Percentiles rank a stretch among this genome's conserved stretches.
phyloP scores from a whole-genome alignment of 805 yeast genomes.

The Candida ficus region DNA sequence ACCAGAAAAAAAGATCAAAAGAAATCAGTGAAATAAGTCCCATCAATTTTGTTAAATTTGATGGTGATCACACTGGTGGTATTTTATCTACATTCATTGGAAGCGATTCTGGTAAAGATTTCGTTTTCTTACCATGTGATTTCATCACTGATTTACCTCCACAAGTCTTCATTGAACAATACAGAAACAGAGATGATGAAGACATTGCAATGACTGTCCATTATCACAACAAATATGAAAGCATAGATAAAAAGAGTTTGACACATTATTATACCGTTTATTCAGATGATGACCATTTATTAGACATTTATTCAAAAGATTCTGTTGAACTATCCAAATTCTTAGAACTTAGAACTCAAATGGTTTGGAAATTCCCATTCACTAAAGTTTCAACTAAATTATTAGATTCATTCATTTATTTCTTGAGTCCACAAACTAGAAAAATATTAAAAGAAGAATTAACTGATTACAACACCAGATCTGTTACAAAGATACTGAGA shows the following conservation, averaged over 20 bases:
- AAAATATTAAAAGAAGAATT: slow-evolving; percentile 39
- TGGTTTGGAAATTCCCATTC: slow-evolving; percentile 85
- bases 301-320: slow-evolving; percentile 69
- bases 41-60: slow-evolving; percentile 38
- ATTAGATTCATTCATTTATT: slow-evolving; percentile 68
- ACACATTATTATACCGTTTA: slow-evolving; percentile 65
- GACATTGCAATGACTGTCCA: slow-evolving; percentile 74
- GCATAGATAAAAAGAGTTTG: slow-evolving; percentile 71
- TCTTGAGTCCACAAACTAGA: slow-evolving; percentile 51
- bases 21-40: slow-evolving; percentile 25
- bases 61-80: slow-evolving; percentile 57
- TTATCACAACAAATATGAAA: slow-evolving; percentile 69
- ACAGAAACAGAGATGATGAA: slow-evolving; percentile 60
- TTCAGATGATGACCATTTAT: slow-evolving; percentile 45
- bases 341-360: slow-evolving; percentile 73
- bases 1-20: slow-evolving; percentile 36
- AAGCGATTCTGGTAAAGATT: slow-evolving; percentile 37
- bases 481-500: slow-evolving; percentile 66
- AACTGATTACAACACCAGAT: slow-evolving; percentile 29
- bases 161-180: slow-evolving; percentile 77
- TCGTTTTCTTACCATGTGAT: slow-evolving; percentile 91
- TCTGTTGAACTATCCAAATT: slow-evolving; percentile 68
- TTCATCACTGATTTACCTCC: slow-evolving; percentile 91
- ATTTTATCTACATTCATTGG: slow-evolving; percentile 46
- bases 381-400: slow-evolving; percentile 71